A percentile compares a stretch with the other conserved stretches of the same genome.
phyloP scores from a whole-genome alignment of 345 rosid species.

The Trapa incisa region DNA sequence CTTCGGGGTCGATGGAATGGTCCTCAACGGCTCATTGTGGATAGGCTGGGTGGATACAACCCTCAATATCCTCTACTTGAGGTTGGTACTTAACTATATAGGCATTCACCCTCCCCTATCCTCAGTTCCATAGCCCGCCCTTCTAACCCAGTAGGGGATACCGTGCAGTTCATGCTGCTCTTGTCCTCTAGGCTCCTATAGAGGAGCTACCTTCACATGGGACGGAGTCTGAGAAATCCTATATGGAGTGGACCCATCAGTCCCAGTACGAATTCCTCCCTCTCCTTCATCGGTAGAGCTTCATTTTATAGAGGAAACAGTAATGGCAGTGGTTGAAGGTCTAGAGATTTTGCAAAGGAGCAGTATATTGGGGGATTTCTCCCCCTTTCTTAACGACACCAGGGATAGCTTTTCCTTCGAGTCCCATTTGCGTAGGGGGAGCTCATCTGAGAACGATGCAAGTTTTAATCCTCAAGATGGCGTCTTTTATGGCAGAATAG shows the following conservation, averaged over 20 bases:
- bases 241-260: conserved; percentile 26
- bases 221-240: conserved; percentile 19
- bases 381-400: conserved; percentile 66
- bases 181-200: conserved; percentile 14
- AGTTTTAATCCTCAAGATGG: conserved; percentile 46
- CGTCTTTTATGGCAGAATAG: conserved; percentile 22
- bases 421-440: conserved; percentile 54
- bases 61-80: no score
- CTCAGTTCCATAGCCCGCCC: conserved; percentile 6
- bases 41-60: no score
- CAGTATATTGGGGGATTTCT: conserved; percentile 41
- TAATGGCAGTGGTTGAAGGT: conserved; percentile 17
- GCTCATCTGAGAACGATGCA: conserved; percentile 73
- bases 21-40: no score
- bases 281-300: conserved; percentile 24
- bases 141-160: conserved; percentile 5
- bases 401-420: conserved; percentile 37
- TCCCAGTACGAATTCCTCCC: conserved; percentile 49
- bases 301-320: not conserved
- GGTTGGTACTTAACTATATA: no score
- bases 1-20: no score
- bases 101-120: conserved; percentile 23
- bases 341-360: conserved; percentile 49
- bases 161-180: conserved; percentile 14
- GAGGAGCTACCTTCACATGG: conserved; percentile 6